A percentile compares a stretch with the other conserved stretches of the same genome.
Conservation (phyloP, 176 grass and related monocot species). For the Tuctoria greenei region DNA sequence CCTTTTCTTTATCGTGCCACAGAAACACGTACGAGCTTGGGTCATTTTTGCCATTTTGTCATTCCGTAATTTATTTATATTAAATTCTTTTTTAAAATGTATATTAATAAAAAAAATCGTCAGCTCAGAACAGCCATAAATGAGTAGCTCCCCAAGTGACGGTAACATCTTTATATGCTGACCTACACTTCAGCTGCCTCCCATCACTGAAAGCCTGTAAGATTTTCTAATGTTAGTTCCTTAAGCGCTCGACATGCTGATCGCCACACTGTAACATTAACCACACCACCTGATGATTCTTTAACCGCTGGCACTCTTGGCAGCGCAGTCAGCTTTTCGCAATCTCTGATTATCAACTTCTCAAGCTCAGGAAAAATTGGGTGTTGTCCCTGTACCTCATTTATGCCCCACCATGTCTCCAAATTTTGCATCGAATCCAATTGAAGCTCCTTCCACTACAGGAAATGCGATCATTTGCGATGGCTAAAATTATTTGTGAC, state of each 20-base stretch:
- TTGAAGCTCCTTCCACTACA: neutral
- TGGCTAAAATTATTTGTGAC: too few relatives aligned
- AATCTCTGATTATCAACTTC: neutral
- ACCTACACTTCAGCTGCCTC: neutral
- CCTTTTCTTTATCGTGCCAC: too few relatives aligned
- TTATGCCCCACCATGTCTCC: neutral
- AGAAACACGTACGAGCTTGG: too few relatives aligned
- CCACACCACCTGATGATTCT: neutral
- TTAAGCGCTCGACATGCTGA: neutral
- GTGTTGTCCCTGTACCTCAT: neutral
- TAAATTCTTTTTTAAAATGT: too few relatives aligned
- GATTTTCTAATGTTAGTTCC: neutral
- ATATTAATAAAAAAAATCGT: too few relatives aligned
- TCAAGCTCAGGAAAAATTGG: neutral
- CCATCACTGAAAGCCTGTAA: neutral
- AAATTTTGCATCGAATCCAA: neutral
- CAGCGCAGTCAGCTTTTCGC: neutral
- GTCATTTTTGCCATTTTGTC: too few relatives aligned
- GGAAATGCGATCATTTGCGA: too few relatives aligned
- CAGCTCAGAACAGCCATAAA: accelerated
- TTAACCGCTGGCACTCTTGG: neutral
- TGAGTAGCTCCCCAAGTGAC: neutral
- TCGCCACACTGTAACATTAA: neutral
- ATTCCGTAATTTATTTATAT: too few relatives aligned
- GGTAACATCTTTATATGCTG: neutral